Base-by-base conservation (phyloP, 2,329 filamentous ascomycete species). In the Purpureocillium takamizusanense region DNA sequence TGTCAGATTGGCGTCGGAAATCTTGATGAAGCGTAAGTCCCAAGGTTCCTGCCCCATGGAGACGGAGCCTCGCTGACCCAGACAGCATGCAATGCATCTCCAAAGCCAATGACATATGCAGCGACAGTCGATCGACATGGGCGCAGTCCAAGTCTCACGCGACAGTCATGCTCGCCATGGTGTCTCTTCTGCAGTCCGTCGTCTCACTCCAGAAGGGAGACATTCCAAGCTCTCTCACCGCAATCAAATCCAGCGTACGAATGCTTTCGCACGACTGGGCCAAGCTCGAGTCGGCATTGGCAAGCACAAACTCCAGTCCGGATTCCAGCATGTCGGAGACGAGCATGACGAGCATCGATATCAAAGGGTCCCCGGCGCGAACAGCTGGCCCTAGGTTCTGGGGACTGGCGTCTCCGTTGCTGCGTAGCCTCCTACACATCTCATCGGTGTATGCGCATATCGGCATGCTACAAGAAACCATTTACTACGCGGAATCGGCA, bases 401-500 rank as follows among this genome's bases (percentile, higher is more conserved):
- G 90, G 70, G 74, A 6, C 67, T 95, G 15, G 79, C 92, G 7
- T 75, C 78, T 21, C 78, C 82, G 1, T 70, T 95, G 15, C 81
- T 88, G 49, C 73, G 76, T 23, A 78, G 80, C 40, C 66, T 94
- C 12, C 62, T 81, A 42, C 81, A 88, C 41, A 73, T 95, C 3
- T 87, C 87, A 1, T 73, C 74, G 4, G 67, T 94, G 1, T 95
- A 89, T 49, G 78, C 83, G 1, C 83, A 94, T 46, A 76, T 92
- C 45, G 92, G 92, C 21, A 75, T 94, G 61, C 86, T 88, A 46
- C 81, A 86, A 43, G 90, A 97, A 56, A 90, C 90, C 2, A 65
- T 90, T 1, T 92, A 89, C 55, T 94, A 94, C 49, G 81, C 83
- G 2, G 83, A 95, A 48, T 84, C 92, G 50, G 88, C 88, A 0